Evolutionary conservation across 2,329 filamentous ascomycete genomes (phyloP), one percentile per base, ranked within the genome.

Genomic region (Fusarium robinianum): DNA sequence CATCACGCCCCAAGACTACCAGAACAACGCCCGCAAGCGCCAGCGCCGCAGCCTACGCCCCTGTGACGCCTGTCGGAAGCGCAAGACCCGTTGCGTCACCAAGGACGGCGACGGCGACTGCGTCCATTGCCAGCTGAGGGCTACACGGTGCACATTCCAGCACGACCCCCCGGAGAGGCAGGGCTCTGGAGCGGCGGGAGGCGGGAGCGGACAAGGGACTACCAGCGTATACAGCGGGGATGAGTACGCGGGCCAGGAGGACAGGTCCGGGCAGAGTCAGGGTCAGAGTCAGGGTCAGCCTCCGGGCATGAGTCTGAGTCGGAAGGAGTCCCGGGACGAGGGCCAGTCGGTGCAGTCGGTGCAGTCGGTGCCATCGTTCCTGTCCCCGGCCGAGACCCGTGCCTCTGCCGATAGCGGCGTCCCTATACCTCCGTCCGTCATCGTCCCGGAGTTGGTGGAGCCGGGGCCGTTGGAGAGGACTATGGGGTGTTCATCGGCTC

Each of bases 51-150:
- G 56, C 27, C 49, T 54, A 8, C 54, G 63, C 15, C 64, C 64
- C 19, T 67, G 64, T 48, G 64, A 66, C 24, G 59, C 64, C 33
- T 67, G 64, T 27, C 63, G 64, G 22, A 64, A 61, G 55, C 54
- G 64, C 36, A 67, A 67, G 49, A 63, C 61, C 33, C 62, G 63
- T 34, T 66, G 63, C 49, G 60, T 66, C n/a, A 63, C 58, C 16
- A 60, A 61, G 26, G 53, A 62, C n/a, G 61, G 60, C 36, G 54
- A 63, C 11, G 46, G 51, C 8, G 51, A 60, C 30, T 63, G 62
- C 44, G 57, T 63, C 14, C 58, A 63, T 32, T 63, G 62, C 49
- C 60, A 62, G 48, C 51, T 62, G 27, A 49, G 57, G 27, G 50
- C 56, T 6, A 62, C 59, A 6, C 47, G 57, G 4, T 64, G 62